A percentile compares a stretch with the other conserved stretches of the same genome.
These are phyloP conservation scores for Tetracentron sinense DNA, from an alignment of 164 flowering plant genomes.

Conservation along the genomic window DNA sequence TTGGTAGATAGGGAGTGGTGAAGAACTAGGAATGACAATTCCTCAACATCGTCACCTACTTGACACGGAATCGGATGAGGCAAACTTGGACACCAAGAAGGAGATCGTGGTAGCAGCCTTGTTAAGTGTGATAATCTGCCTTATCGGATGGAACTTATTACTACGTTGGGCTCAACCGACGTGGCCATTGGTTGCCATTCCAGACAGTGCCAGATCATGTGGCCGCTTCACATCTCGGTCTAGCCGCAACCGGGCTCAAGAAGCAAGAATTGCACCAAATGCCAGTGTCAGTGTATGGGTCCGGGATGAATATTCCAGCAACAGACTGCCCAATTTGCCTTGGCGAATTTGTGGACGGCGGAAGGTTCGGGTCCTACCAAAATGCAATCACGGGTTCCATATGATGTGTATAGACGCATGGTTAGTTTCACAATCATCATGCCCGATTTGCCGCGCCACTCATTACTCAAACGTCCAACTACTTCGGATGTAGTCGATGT, in stretches of 20 bases:
- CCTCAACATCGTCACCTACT: constrained; percentile 19
- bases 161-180: constrained; percentile 52
- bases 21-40: constrained; percentile 1
- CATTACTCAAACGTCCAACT: constrained; percentile 30
- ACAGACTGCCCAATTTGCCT: constrained; percentile 77
- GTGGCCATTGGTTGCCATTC: constrained; percentile 31
- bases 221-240: constrained; percentile 26
- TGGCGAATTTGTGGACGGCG: constrained; percentile 64
- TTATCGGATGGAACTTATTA: constrained; percentile 62
- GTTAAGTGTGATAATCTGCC: constrained; percentile 57
- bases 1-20: too few species aligned
- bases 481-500: constrained; percentile 2
- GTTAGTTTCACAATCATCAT: constrained; percentile 65
- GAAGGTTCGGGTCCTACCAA: constrained; percentile 59
- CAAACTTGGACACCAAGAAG: constrained; percentile 75
- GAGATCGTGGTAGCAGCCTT: constrained; percentile 67
- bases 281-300: constrained; percentile 59
- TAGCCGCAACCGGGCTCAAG: constrained; percentile 48
- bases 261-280: constrained; percentile 43
- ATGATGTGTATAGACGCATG: constrained; percentile 68
- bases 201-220: constrained; percentile 34
- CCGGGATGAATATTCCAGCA: constrained; percentile 28
- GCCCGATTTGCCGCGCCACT: constrained; percentile 71
- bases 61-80: constrained; percentile 15
- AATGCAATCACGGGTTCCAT: constrained; percentile 67